Conservation (phyloP, 2,329 filamentous ascomycete genomes). For the Pyrenochaeta sp. region DNA sequence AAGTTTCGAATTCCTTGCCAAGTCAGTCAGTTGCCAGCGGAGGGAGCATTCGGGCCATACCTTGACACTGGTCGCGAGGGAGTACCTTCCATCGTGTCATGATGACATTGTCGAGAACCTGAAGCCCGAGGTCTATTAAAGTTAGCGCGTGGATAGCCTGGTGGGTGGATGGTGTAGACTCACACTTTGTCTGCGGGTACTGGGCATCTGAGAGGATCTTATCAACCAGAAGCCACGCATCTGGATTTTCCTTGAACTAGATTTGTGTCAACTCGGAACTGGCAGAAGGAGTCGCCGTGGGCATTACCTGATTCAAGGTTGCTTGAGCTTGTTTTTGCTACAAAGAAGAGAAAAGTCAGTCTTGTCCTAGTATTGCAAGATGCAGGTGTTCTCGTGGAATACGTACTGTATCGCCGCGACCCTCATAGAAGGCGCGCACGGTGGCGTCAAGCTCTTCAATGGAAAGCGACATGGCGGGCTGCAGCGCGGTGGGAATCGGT, state of each 20-base stretch:
- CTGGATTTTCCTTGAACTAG: constrained; percentile 98
- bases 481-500: constrained; percentile 42
- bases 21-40: constrained; percentile 10
- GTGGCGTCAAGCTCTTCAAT: constrained; percentile 96
- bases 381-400: constrained; percentile 2
- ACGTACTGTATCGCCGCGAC: constrained; percentile 88
- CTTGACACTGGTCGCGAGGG: constrained; percentile 93
- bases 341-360: constrained; percentile 44
- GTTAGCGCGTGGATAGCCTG: constrained; percentile 40
- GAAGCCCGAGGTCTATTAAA: constrained; percentile 80
- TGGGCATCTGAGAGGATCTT: constrained; percentile 93
- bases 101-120: constrained; percentile 97
- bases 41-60: constrained; percentile 55
- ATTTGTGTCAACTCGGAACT: constrained; percentile 24
- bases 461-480: constrained; percentile 66
- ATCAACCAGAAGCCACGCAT: constrained; percentile 96
- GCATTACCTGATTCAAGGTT: constrained; percentile 86
- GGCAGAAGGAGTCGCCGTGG: constrained; percentile 12
- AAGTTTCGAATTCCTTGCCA: constrained; percentile 92
- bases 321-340: constrained; percentile 97
- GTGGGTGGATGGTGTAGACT: constrained; percentile 42
- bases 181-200: constrained; percentile 97
- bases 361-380: constrained; percentile 41
- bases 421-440: constrained; percentile 97
- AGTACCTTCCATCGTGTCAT: constrained; percentile 99